A percentile compares a stretch with the other conserved stretches of the same genome.
Evolutionary conservation across 2,329 filamentous ascomycete genomes (phyloP).

Genomic region (Allantophomopsis cytisporea): DNA sequence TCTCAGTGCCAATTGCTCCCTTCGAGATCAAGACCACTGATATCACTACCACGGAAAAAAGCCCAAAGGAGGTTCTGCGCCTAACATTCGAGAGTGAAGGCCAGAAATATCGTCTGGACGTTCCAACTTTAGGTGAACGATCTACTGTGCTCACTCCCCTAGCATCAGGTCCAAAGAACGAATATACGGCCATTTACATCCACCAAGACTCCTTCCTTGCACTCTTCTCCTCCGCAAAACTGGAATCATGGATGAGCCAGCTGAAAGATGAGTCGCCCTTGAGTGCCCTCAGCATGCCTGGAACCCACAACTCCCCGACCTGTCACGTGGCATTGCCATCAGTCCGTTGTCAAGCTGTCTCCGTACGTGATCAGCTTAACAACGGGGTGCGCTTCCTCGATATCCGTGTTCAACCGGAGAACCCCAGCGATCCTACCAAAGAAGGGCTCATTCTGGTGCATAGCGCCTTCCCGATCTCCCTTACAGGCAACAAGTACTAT

Average conservation of each 20-base stretch:
- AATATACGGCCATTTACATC: slow-evolving; percentile 55
- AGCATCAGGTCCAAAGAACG: slow-evolving; percentile 32
- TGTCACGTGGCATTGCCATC: slow-evolving; percentile 76
- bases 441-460: slow-evolving; percentile 75
- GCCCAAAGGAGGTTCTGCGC: slow-evolving; percentile 51
- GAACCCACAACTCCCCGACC: slow-evolving; percentile 90
- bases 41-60: slow-evolving; percentile 42
- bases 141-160: slow-evolving; percentile 48
- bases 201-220: slow-evolving; percentile 38
- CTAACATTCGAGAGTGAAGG: slow-evolving; percentile 57
- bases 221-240: slow-evolving; percentile 57
- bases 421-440: slow-evolving; percentile 38
- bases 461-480: slow-evolving; percentile 73
- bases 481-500: slow-evolving; percentile 73
- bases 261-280: slow-evolving; percentile 61
- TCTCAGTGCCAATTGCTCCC: slow-evolving; percentile 49
- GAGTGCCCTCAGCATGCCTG: slow-evolving; percentile 76
- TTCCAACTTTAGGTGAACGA: slow-evolving; percentile 45
- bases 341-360: slow-evolving; percentile 81
- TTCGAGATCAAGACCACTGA: slow-evolving; percentile 54
- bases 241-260: slow-evolving; percentile 69
- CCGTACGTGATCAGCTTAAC: slow-evolving; percentile 62
- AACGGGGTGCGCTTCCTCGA: slow-evolving; percentile 95
- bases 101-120: slow-evolving; percentile 59
- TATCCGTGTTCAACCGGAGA: slow-evolving; percentile 61